Percentiles rank a stretch among this genome's conserved stretches.
Evolutionary conservation across 2,329 filamentous ascomycete genomes (phyloP).

Genomic region (Stylonectria norvegica): DNA sequence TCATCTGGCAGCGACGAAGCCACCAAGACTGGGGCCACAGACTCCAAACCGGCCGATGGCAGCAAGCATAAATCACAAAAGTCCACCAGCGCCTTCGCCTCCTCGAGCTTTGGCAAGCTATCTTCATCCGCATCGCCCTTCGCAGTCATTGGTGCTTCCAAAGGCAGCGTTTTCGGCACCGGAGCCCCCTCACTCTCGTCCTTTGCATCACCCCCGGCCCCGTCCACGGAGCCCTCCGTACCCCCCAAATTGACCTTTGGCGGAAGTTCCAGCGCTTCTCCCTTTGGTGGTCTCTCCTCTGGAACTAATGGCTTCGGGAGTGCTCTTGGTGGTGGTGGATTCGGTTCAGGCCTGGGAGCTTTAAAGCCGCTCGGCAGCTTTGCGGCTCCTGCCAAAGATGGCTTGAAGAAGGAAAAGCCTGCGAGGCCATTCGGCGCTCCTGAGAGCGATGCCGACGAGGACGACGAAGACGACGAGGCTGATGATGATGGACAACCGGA

Average conservation of each 20-base stretch:
- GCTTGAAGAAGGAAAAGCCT: slow-evolving; percentile 56
- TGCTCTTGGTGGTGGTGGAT: slow-evolving; percentile 37
- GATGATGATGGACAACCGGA: slow-evolving; percentile 43
- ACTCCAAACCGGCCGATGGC: slow-evolving; percentile 9
- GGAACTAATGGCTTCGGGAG: slow-evolving; percentile 49
- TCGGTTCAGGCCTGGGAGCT: slow-evolving; percentile 37
- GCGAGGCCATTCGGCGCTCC: slow-evolving; percentile 75
- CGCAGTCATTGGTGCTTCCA: slow-evolving; percentile 49
- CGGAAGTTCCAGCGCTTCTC: slow-evolving; percentile 39
- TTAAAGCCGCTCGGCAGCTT: slow-evolving; percentile 61
- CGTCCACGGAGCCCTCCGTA: slow-evolving; percentile 28
- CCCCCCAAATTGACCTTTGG: slow-evolving; percentile 51
- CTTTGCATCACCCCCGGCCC: slow-evolving; percentile 30
- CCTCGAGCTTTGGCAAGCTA: slow-evolving; percentile 66
- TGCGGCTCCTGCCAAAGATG: slow-evolving; percentile 55
- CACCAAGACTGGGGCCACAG: slow-evolving; percentile 9
- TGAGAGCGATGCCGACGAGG: slow-evolving; percentile 57
- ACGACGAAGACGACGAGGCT: slow-evolving; percentile 36
- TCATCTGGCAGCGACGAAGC: slow-evolving; percentile 15
- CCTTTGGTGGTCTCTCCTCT: slow-evolving; percentile 45
- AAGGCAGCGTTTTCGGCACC: slow-evolving; percentile 49
- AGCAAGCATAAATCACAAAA: slow-evolving; percentile 34
- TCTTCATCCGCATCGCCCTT: slow-evolving; percentile 63
- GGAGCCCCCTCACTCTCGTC: slow-evolving; percentile 35
- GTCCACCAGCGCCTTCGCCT: slow-evolving; percentile 61